A percentile compares a stretch with the other conserved stretches of the same genome.
Evolutionary conservation across 495 filamentous ascomycete genomes (phyloP).

Genomic region (Neurospora cerealis): DNA sequence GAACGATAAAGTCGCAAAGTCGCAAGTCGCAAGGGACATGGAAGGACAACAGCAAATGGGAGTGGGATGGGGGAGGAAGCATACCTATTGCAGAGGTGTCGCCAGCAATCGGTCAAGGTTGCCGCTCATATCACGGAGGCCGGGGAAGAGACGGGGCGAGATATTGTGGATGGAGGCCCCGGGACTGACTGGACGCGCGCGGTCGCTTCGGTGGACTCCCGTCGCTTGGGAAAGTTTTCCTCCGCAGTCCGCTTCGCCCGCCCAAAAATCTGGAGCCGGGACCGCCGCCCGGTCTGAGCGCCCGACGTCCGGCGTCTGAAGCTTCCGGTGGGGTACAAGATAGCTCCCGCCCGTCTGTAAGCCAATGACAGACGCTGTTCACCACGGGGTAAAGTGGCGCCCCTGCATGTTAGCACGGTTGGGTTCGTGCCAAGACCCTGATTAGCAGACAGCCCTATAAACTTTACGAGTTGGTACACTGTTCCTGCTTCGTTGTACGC

Average conservation of each 20-base stretch:
- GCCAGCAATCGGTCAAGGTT: conserved; percentile 1
- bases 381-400: not conserved
- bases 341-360: not conserved
- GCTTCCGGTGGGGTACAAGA: not conserved
- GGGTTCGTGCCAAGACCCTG: not conserved
- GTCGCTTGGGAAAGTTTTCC: conserved; percentile 16
- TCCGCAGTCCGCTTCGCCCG: not conserved
- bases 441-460: not conserved
- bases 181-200: not conserved
- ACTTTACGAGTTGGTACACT: not conserved
- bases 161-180: not conserved
- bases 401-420: not conserved
- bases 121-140: conserved; percentile 9
- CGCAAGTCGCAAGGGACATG: not conserved
- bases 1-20: not conserved
- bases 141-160: not conserved
- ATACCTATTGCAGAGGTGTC: conserved; percentile 12
- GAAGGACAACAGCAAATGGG: not conserved
- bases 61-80: not conserved
- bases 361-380: not conserved
- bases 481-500: not conserved
- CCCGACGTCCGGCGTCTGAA: conserved; percentile 1
- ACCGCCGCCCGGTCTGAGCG: conserved; percentile 6
- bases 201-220: not conserved
- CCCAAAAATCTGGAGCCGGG: conserved; percentile 5